Evolutionary conservation across 371 early-diverging fungal species (phyloP).

Genomic region (Mucor plumbeus): DNA sequence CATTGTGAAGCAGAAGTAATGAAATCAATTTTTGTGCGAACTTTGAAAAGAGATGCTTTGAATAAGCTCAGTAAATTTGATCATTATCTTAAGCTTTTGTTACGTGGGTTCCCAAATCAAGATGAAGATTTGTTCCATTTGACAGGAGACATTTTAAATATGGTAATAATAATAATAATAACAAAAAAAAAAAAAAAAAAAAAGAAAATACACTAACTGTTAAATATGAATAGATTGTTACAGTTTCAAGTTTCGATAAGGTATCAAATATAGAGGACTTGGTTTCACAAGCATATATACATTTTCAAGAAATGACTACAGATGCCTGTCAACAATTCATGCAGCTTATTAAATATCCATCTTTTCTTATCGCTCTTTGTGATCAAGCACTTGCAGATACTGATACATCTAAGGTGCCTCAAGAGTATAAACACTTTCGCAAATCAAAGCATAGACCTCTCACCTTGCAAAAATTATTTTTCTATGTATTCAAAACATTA

Average conservation of each 20-base stretch:
- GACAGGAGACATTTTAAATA: conserved; percentile 19
- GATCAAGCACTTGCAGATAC: conserved; percentile 28
- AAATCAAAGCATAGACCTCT: conserved; percentile 18
- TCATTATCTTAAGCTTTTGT: conserved; percentile 17
- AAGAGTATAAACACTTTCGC: conserved; percentile 1
- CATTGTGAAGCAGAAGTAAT: conserved; percentile 5
- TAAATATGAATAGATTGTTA: conserved; percentile 21
- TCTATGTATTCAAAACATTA: conserved; percentile 23
- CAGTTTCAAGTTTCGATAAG: conserved; percentile 15
- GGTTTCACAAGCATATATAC: conserved; percentile 8
- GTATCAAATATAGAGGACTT: conserved; percentile 5
- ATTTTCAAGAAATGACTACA: conserved; percentile 18
- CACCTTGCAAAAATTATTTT: conserved; percentile 20
- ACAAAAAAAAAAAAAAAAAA: too few species aligned
- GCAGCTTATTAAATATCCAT: conserved; percentile 27
- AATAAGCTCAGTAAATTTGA: conserved; percentile 12
- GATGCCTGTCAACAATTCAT: conserved; percentile 19
- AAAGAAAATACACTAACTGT: background rate
- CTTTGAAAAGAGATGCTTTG: conserved; percentile 14
- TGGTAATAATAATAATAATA: conserved; percentile 19
- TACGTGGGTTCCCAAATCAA: conserved; percentile 11
- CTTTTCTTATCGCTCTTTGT: conserved; percentile 16
- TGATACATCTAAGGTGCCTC: conserved; percentile 4
- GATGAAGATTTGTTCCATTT: conserved; percentile 14
- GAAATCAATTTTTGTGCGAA: conserved; percentile 18